Evolutionary conservation across 371 early-diverging fungal genomes (phyloP).

Genomic region (Circinella umbellata): DNA sequence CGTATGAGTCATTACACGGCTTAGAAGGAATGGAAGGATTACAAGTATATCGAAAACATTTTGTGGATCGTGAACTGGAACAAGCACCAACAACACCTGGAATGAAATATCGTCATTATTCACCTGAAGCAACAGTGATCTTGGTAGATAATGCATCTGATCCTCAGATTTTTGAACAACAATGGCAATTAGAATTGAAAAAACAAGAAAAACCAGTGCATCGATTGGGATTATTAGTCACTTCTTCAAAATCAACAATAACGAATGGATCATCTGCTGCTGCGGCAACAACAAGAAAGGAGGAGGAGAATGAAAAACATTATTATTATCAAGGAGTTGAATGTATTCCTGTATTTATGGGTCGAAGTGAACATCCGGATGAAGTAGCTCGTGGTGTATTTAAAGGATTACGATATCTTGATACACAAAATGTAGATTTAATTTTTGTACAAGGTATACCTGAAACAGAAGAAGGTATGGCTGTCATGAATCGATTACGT

Average conservation of each 20-base stretch:
- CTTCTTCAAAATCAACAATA: conserved; percentile 21
- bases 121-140: conserved; percentile 89
- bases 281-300: too few species aligned
- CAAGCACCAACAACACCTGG: conserved; percentile 95
- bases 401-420: conserved; percentile 81
- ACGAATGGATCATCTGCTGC: neutral
- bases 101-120: conserved; percentile 99
- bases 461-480: conserved; percentile 87
- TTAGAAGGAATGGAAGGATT: conserved; percentile 61
- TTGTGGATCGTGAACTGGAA: conserved; percentile 73
- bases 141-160: conserved; percentile 59
- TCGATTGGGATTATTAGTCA: conserved; percentile 29
- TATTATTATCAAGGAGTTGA: conserved; percentile 18
- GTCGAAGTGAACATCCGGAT: conserved; percentile 55
- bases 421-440: conserved; percentile 69
- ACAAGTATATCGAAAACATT: conserved; percentile 82
- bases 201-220: neutral
- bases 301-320: too few species aligned
- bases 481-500: conserved; percentile 97
- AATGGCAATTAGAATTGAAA: conserved; percentile 30
- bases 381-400: conserved; percentile 87
- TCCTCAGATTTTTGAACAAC: conserved; percentile 22
- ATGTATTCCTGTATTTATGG: conserved; percentile 39
- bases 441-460: conserved; percentile 92
- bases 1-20: conserved; percentile 74